Conservation (phyloP, 306 rosid species). For the Sechiopsis laciniata region DNA sequence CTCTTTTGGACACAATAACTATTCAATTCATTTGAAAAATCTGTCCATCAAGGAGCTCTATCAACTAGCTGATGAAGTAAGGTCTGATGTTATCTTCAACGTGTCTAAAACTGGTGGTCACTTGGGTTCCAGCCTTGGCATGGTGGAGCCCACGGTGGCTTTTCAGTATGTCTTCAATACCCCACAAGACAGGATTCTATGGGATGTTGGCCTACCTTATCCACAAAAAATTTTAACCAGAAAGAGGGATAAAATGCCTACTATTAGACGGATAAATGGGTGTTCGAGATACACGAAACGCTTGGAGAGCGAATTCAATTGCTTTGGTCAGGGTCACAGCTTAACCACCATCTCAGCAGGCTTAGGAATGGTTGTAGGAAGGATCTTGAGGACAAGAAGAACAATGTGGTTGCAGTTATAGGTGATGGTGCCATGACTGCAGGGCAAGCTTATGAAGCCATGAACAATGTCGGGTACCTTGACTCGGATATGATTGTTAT, state of each 20-base stretch:
- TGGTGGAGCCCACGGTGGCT: constrained; percentile 93
- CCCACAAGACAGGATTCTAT: constrained; percentile 74
- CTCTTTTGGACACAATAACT: constrained; percentile 82
- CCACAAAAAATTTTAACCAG: too few relatives aligned
- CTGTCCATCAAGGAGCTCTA: constrained; percentile 42
- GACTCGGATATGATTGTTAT: constrained; percentile 98
- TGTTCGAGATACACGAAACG: too few relatives aligned
- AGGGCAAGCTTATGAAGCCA: constrained; percentile 98
- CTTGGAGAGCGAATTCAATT: too few relatives aligned
- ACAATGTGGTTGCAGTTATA: constrained; percentile 72
- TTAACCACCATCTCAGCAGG: too few relatives aligned
- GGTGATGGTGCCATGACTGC: constrained; percentile 99
- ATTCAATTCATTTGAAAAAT: constrained; percentile 93
- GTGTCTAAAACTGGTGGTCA: constrained; percentile 98
- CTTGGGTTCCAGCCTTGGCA: constrained; percentile 92
- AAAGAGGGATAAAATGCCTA: too few relatives aligned
- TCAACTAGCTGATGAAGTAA: constrained; percentile 81
- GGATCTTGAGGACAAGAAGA: constrained; percentile 79
- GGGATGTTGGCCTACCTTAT: constrained; percentile 89
- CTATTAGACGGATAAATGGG: too few relatives aligned
- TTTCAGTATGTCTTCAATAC: constrained; percentile 88
- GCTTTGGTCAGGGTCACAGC: too few relatives aligned
- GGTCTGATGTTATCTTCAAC: constrained; percentile 90
- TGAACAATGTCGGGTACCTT: constrained; percentile 96
- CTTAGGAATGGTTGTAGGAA: constrained; percentile 82